Evolutionary conservation across 495 filamentous ascomycete genomes (phyloP).

Genomic region (Penicillium bialowiezense): DNA sequence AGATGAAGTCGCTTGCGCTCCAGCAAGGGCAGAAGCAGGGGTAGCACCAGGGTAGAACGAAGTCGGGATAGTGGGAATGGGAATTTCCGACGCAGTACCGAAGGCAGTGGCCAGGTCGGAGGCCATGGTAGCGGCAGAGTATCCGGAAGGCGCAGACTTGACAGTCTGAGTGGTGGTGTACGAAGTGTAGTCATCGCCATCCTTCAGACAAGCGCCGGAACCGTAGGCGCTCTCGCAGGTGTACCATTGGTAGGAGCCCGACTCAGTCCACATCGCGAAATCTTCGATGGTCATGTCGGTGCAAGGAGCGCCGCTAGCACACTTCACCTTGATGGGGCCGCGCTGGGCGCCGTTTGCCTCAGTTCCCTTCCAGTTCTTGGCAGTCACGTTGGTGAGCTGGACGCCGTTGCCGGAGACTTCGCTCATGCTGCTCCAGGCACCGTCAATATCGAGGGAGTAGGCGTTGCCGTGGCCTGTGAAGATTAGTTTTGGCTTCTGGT

Average conservation of each 20-base stretch:
- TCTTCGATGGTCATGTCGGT: constrained; percentile 50
- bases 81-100: constrained; percentile 43
- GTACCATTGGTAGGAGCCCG: constrained; percentile 42
- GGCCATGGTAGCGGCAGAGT: constrained; percentile 49
- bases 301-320: constrained; percentile 47
- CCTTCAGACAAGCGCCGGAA: constrained; percentile 43
- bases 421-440: constrained; percentile 47
- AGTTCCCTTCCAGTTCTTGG: constrained; percentile 58
- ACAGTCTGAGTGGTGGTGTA: constrained; percentile 38
- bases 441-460: constrained; percentile 53
- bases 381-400: constrained; percentile 47
- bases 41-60: constrained; percentile 52
- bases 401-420: constrained; percentile 45
- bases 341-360: constrained; percentile 46
- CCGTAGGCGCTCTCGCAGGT: constrained; percentile 51
- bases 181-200: constrained; percentile 17
- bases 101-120: constrained; percentile 43
- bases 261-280: constrained; percentile 60
- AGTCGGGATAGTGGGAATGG: constrained; percentile 55
- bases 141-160: constrained; percentile 39
- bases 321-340: constrained; percentile 50
- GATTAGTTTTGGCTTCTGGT: constrained; percentile 17
- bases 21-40: constrained; percentile 29
- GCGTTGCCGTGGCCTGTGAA: constrained; percentile 46
- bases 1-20: constrained; percentile 9